phyloP scores from a whole-genome alignment of 2,329 filamentous ascomycete genomes.

The Pseudopyricularia cyperi region DNA sequence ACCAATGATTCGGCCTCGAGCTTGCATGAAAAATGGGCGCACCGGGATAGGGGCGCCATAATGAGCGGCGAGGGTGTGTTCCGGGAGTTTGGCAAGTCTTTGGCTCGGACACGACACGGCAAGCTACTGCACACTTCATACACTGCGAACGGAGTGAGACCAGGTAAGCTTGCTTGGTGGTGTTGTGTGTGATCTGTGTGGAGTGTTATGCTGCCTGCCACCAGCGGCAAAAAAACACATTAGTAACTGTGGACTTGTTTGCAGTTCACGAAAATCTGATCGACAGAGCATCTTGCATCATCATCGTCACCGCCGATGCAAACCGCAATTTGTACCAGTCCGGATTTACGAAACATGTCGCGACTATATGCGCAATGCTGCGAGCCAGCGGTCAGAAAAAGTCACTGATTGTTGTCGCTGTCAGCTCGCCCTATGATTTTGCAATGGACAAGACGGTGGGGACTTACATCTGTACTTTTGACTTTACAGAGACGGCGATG shows the following conservation, averaged over 20 bases:
- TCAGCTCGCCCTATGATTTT: constrained; percentile 94
- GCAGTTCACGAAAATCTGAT: constrained; percentile 82
- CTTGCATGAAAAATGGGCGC: constrained; percentile 42
- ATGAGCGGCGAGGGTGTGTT: constrained; percentile 94
- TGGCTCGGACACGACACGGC: constrained; percentile 77
- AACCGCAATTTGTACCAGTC: constrained; percentile 90
- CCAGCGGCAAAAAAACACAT: too few species aligned
- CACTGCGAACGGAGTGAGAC: constrained; percentile 81
- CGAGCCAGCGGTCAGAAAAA: constrained; percentile 70
- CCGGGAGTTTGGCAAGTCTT: constrained; percentile 70
- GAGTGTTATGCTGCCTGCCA: background rate
- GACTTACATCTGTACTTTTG: constrained; percentile 90
- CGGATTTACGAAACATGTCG: constrained; percentile 89
- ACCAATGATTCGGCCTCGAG: constrained; percentile 19
- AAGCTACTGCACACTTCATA: constrained; percentile 90
- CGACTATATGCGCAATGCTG: constrained; percentile 86
- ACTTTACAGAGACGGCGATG: constrained; percentile 88
- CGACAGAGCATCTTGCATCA: constrained; percentile 73
- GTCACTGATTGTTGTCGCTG: constrained; percentile 78
- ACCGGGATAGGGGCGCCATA: constrained; percentile 48
- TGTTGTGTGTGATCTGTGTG: background rate
- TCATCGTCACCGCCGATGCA: constrained; percentile 85
- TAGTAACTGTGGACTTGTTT: background rate
- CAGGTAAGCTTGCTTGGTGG: constrained; percentile 28
- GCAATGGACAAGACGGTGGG: constrained; percentile 83